phyloP scores from a whole-genome alignment of 2,329 filamentous ascomycete genomes.

The Teratosphaeria epicoccoides region DNA sequence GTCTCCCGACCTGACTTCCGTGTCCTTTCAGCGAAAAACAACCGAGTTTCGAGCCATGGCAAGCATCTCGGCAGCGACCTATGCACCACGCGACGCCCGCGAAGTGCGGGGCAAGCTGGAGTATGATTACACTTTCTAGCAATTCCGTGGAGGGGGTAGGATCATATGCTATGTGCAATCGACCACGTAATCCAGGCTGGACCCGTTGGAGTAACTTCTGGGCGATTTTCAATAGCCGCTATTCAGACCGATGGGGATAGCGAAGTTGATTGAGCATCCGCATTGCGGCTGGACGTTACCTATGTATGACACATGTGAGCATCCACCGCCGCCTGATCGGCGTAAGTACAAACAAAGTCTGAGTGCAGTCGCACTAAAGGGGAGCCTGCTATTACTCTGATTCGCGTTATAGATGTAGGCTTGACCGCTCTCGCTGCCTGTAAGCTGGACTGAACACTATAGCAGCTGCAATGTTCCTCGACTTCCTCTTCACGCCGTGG shows the following conservation, averaged over 20 bases:
- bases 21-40: background rate
- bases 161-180: background rate
- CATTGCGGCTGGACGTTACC: background rate
- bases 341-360: no score
- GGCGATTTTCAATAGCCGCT: background rate
- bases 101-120: background rate
- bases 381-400: no score
- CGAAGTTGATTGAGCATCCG: no score
- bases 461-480: constrained; percentile 26
- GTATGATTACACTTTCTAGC: background rate
- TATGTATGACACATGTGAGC: background rate
- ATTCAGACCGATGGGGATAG: background rate
- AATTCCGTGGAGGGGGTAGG: background rate
- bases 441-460: background rate
- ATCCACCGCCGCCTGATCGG: background rate
- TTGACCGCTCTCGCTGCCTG: background rate
- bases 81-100: background rate
- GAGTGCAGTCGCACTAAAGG: no score
- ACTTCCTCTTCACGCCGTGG: constrained; percentile 35
- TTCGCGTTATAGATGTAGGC: background rate
- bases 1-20: background rate
- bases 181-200: background rate
- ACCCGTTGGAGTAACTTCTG: background rate
- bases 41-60: background rate
- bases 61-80: background rate